These are phyloP conservation scores for Periglandula ipomoeae DNA, from an alignment of 2,329 filamentous ascomycete genomes.

Conservation along the genomic window DNA sequence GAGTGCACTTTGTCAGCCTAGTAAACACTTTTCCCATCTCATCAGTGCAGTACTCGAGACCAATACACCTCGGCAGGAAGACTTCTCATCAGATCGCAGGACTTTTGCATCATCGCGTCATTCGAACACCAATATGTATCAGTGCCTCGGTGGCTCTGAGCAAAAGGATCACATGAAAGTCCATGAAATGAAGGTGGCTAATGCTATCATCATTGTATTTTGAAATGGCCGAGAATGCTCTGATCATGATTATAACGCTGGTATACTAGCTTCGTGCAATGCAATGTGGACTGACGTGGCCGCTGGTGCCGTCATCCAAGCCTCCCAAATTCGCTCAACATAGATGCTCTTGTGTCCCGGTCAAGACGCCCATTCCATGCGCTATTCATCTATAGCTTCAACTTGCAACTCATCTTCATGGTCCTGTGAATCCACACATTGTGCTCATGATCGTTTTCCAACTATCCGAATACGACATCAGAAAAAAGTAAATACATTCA, in stretches of 20 bases:
- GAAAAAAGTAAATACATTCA: conserved; percentile 20
- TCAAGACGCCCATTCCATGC: conserved; percentile 13
- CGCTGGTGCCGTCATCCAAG: conserved; percentile 7
- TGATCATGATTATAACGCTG: not conserved
- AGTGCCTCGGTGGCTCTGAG: no score
- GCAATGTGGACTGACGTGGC: conserved; percentile 1
- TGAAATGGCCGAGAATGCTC: not conserved
- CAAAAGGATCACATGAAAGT: no score
- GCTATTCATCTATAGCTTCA: conserved; percentile 11
- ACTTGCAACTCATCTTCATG: conserved; percentile 10
- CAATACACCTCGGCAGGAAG: no score
- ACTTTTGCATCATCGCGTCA: no score
- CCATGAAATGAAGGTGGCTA: no score
- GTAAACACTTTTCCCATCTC: no score
- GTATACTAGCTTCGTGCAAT: not conserved
- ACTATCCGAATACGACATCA: conserved; percentile 8
- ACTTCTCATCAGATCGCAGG: no score
- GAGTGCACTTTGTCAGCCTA: no score
- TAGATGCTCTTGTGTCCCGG: conserved; percentile 5
- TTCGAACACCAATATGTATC: no score
- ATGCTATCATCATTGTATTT: not conserved
- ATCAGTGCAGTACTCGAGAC: no score
- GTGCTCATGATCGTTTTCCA: not conserved
- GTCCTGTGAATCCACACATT: conserved; percentile 6
- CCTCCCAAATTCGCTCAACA: conserved; percentile 10